phyloP scores from a whole-genome alignment of 1,139 yeast genomes.

The Debaryomyces nepalensis region DNA sequence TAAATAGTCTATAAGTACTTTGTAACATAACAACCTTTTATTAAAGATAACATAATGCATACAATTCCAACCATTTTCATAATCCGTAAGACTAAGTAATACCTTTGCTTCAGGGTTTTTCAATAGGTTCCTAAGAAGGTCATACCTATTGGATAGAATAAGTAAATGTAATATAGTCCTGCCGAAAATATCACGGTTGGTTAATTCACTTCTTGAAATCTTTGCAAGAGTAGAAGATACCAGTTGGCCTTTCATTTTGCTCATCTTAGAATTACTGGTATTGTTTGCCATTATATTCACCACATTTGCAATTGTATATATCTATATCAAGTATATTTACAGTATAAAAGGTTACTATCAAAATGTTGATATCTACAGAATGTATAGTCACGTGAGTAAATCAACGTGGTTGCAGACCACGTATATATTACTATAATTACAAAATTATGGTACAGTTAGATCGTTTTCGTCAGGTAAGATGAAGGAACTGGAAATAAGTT shows the following conservation, averaged over 20 bases:
- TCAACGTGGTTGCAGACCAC: constrained; percentile 8
- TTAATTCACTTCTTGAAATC: constrained; percentile 47
- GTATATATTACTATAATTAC: constrained; percentile 8
- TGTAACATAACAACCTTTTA: constrained; percentile 64
- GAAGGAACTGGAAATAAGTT: constrained; percentile 55
- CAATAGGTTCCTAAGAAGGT: constrained; percentile 50
- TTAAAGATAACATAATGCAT: constrained; percentile 69
- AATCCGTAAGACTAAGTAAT: constrained; percentile 55
- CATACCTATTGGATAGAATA: constrained; percentile 55
- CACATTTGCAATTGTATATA: constrained; percentile 20
- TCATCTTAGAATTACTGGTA: constrained; percentile 15
- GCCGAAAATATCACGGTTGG: constrained; percentile 72
- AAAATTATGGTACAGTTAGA: constrained; percentile 9
- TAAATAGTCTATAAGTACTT: constrained; percentile 47
- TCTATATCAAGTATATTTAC: neutral
- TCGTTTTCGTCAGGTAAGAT: constrained; percentile 39
- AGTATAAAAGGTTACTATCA: neutral
- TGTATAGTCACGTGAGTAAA: constrained; percentile 5
- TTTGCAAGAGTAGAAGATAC: constrained; percentile 27
- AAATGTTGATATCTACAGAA: neutral
- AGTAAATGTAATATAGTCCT: constrained; percentile 67
- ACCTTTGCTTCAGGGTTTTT: constrained; percentile 45
- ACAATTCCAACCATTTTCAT: constrained; percentile 84
- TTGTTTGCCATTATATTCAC: constrained; percentile 20
- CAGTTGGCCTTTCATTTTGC: constrained; percentile 12